Percentiles rank a stretch among this genome's conserved stretches.
phyloP scores from a whole-genome alignment of 2,329 filamentous ascomycete species.

The Moelleriella libera region DNA sequence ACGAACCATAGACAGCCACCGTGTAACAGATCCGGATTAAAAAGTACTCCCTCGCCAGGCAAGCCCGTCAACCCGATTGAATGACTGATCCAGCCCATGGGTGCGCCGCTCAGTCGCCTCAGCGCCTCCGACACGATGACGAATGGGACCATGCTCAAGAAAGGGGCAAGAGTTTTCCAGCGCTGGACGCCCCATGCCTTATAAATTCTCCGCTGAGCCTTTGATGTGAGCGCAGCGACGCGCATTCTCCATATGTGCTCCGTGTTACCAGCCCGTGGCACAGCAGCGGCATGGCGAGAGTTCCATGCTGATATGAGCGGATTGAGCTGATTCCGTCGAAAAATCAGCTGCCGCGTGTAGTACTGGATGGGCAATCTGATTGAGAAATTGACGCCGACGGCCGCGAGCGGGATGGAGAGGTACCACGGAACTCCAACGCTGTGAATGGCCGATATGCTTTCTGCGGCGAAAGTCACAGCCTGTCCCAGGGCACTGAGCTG shows the following conservation, averaged over 20 bases:
- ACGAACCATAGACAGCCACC: conserved; percentile 42
- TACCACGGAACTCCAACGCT: conserved; percentile 35
- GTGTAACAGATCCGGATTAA: conserved; percentile 26
- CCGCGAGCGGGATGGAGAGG: conserved; percentile 36
- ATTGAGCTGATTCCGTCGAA: conserved; percentile 13
- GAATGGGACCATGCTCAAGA: conserved; percentile 33
- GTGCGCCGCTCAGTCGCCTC: conserved; percentile 27
- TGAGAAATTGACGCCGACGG: conserved; percentile 28
- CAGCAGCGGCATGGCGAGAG: conserved; percentile 10
- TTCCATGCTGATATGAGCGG: conserved; percentile 19
- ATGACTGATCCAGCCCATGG: conserved; percentile 14
- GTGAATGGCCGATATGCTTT: conserved; percentile 30
- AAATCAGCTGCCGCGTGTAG: conserved; percentile 21
- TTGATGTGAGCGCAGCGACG: conserved; percentile 11
- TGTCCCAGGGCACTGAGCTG: conserved; percentile 18
- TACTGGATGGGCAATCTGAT: conserved; percentile 31
- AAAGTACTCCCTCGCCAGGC: conserved; percentile 10
- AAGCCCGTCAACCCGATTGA: conserved; percentile 14
- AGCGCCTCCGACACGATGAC: conserved; percentile 35
- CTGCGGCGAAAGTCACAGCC: conserved; percentile 24
- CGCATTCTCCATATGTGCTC: conserved; percentile 9
- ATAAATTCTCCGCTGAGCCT: conserved; percentile 18
- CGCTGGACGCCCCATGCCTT: conserved; percentile 26
- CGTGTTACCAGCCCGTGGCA: background rate
- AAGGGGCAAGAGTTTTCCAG: conserved; percentile 28